Evolutionary conservation across 345 rosid genomes (phyloP).

Genomic region (Cochlearia excelsa): DNA sequence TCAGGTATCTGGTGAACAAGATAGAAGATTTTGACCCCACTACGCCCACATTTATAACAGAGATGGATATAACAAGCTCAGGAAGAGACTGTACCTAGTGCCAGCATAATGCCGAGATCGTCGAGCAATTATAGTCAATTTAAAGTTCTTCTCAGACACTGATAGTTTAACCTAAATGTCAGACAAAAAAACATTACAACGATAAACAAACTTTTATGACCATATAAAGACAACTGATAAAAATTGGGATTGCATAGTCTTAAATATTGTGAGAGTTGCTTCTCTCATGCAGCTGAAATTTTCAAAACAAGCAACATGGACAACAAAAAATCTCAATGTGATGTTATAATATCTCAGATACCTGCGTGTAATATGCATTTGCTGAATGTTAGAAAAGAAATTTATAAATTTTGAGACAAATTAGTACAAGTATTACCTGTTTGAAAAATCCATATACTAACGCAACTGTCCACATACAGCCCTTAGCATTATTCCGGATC

Average conservation of each 20-base stretch:
- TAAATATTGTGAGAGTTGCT: conserved; percentile 10
- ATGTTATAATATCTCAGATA: conserved; percentile 13
- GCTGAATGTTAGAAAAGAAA: not conserved
- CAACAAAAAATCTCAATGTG: not conserved
- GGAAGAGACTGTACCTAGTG: conserved; percentile 59
- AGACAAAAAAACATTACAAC: conserved; percentile 16
- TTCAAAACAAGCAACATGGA: conserved; percentile 13
- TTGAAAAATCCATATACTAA: conserved; percentile 90
- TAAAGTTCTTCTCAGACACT: conserved; percentile 56
- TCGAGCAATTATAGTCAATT: conserved; percentile 76
- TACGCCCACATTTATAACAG: not conserved
- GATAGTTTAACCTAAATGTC: conserved; percentile 61
- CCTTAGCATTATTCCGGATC: conserved; percentile 60
- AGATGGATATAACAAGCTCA: conserved; percentile 16
- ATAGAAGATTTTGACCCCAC: conserved; percentile 19
- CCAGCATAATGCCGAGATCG: conserved; percentile 97
- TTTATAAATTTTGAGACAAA: conserved; percentile 1
- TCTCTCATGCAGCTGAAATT: conserved; percentile 6
- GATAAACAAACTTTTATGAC: conserved; percentile 17
- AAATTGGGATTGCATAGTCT: conserved; percentile 10
- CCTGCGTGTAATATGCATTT: conserved; percentile 7
- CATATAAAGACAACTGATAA: conserved; percentile 4
- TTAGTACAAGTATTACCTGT: conserved; percentile 57
- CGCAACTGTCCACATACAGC: conserved; percentile 87
- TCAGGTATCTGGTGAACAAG: conserved; percentile 55